Base-by-base conservation (phyloP, 257 asterid genomes). In the Solanum tacnaense region DNA sequence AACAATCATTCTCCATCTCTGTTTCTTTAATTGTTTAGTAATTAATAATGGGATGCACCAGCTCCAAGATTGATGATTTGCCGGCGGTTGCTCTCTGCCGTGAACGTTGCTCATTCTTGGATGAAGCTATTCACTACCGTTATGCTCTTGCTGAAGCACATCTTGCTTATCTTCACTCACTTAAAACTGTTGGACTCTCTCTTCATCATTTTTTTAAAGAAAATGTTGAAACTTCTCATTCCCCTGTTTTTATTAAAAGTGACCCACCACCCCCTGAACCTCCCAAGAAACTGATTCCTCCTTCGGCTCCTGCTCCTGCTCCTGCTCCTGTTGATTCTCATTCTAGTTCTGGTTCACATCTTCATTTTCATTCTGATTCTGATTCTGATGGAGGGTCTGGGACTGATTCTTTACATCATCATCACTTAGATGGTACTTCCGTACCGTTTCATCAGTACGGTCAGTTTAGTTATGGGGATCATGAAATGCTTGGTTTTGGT, bases 261-360 rank as follows among this genome's bases (percentile, higher is more conserved):
- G 91, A 93, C n/a, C 98, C 96, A 0, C 79, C 89, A 29, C 89
- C 88, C 12, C 90, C 93, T 39, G 94, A 95, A 88, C 90, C 85
- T 8, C 92, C 89, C 65, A 71, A 88, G 23, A 83, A 94, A 86
- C 70, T 93, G 32, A 65, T n/a, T 90, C 87, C 81, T 41, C 31
- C 41, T 44, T 36, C 39, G 7, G 39, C 39, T 35, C 36, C 36
- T 39, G 3, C 39, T 65, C 3, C 29, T 65, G 32, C 71, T 62
- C 7, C 31, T 76, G 32, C 7, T 21, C 36, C 13, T 15, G 27
- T 12, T 5, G 86, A 49, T 82, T 82, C 92, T 72, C 88, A 76
- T 67, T 97, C 99, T 13, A 92, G 92, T 84, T 93, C 97, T 86
- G 98, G 95, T 44, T 96, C 99, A 35, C 99, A 96, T 89, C 94